phyloP scores from a whole-genome alignment of 2,329 filamentous ascomycete genomes.

The Dactylellina leptospora region DNA sequence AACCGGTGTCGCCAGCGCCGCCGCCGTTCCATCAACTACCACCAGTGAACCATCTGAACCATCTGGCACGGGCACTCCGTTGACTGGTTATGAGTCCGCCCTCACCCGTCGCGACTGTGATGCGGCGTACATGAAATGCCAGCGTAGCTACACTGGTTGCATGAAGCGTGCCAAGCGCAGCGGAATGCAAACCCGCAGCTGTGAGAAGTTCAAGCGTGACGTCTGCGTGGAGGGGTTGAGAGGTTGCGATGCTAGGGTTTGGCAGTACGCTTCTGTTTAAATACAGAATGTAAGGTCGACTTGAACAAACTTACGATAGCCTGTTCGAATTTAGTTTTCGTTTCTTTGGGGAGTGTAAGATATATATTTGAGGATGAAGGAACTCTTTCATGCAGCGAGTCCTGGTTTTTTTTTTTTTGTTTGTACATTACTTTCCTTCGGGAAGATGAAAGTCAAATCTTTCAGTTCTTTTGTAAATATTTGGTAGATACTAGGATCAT shows the following conservation, averaged over 20 bases:
- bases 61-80: constrained; percentile 32
- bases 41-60: constrained; percentile 11
- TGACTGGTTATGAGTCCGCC: constrained; percentile 32
- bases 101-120: constrained; percentile 46
- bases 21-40: not conserved
- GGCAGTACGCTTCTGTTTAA: not conserved
- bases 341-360: constrained; percentile 16
- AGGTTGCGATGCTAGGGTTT: constrained; percentile 39
- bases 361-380: constrained; percentile 18
- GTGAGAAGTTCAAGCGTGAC: constrained; percentile 49
- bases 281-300: too few species aligned
- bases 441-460: not conserved
- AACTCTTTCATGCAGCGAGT: constrained; percentile 4
- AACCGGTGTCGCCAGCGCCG: not conserved
- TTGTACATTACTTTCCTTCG: not conserved
- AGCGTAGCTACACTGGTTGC: constrained; percentile 38
- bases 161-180: constrained; percentile 49
- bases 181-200: constrained; percentile 45
- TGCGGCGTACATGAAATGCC: constrained; percentile 31
- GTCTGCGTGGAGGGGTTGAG: constrained; percentile 31
- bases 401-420: not conserved
- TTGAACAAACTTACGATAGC: too few species aligned
- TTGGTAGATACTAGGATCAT: constrained; percentile 21
- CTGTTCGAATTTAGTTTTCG: not conserved
- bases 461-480: constrained; percentile 50